phyloP scores from a whole-genome alignment of 495 filamentous ascomycete species.

The Penicillium tannophilum region DNA sequence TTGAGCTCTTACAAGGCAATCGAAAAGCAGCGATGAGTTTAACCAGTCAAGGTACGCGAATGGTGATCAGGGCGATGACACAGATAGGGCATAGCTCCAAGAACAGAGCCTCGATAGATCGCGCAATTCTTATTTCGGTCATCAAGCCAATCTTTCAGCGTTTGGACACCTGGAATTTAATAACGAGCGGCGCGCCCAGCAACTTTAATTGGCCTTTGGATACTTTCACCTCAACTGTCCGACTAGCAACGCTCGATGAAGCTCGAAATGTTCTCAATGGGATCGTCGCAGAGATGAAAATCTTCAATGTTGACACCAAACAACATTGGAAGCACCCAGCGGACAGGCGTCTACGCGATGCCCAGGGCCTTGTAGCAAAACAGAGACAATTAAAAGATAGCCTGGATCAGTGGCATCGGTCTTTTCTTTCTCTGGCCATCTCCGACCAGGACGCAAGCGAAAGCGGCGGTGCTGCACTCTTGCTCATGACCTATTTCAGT shows the following conservation, averaged over 20 bases:
- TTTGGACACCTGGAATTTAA: constrained; percentile 15
- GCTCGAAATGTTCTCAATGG: constrained; percentile 22
- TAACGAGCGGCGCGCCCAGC: constrained; percentile 6
- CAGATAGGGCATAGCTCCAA: background rate
- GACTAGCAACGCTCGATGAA: constrained; percentile 15
- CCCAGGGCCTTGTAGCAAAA: constrained; percentile 1
- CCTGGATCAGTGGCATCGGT: constrained; percentile 16
- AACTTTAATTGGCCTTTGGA: constrained; percentile 6
- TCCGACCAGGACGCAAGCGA: background rate
- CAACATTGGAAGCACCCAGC: constrained; percentile 2
- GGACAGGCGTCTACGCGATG: constrained; percentile 2
- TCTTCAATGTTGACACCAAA: constrained; percentile 17
- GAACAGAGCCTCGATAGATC: background rate
- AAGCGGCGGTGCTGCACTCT: constrained; percentile 11
- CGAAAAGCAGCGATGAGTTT: constrained; percentile 43
- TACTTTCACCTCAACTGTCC: background rate
- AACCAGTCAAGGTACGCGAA: constrained; percentile 39
- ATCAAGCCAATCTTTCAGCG: constrained; percentile 23
- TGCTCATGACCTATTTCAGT: constrained; percentile 23
- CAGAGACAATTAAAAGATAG: constrained; percentile 7
- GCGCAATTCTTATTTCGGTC: constrained; percentile 8
- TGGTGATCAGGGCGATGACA: constrained; percentile 15
- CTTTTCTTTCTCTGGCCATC: constrained; percentile 2
- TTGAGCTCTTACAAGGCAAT: constrained; percentile 55
- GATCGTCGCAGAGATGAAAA: constrained; percentile 22